Evolutionary conservation across 1,139 yeast species (phyloP), one percentile per base, ranked within the genome.

Genomic region (Sugiyamaella paludigena): DNA sequence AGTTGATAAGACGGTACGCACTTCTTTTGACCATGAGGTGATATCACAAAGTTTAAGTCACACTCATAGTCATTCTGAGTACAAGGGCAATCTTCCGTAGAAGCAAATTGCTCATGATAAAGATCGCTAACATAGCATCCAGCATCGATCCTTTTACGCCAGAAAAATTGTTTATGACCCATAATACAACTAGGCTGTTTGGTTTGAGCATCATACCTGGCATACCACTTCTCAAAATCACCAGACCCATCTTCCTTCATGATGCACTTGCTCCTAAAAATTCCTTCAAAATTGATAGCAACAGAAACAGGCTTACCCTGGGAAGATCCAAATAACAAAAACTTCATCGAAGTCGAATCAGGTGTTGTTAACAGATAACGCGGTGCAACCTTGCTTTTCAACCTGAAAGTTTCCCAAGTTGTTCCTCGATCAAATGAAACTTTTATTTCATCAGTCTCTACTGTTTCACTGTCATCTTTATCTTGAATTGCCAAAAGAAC

Each of bases 371-470:
- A 66, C 15, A 85, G 61, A 19, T 64, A 62, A 11, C 69, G 52
- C 1, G 88, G 84, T 26, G 69, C 59, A 6, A 83, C 59, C 0
- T 73, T 58, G 8, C 58, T 53, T n/a, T 79, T 82, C n/a, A 88
- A 63, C 13, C 75, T 70, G 26, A 72, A 66, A 24, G 72, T 70
- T 1, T 65, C 58, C 94, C 95, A 89, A 1, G 81, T 66, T 15
- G 69, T 62, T 32, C 95, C 96, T 63, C 87, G 92, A 62, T 88
- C 89, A 37, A 84, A 65, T 0, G 96, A 86, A 59, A 74, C 88
- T 52, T 71, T 73, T 11, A 66, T 53, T 10, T 56, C 52, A 39
- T 57, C 56, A 9, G 63, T 51, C 10, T 58, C 61, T 15, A 16
- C 38, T 19, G 32, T 13, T 15, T 33, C 16, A 13, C 15, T 4